Conservation (phyloP, 331 rosid species). For the Prunus yedoensis region DNA sequence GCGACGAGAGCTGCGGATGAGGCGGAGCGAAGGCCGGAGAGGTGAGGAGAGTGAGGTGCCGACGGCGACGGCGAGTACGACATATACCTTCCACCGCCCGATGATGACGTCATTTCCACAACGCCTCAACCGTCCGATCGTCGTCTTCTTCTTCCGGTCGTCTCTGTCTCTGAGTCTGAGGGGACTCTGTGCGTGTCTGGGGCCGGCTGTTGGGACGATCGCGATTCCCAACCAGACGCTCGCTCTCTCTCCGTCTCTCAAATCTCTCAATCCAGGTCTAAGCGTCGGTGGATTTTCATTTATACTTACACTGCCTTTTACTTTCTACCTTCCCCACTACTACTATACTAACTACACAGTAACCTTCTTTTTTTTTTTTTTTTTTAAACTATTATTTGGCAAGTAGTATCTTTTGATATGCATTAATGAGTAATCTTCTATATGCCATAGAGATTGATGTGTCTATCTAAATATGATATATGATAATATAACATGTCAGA, state of each 20-base stretch:
- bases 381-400: too few species aligned
- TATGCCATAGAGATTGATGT: too few species aligned
- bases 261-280: conserved; percentile 4
- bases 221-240: conserved; percentile 44
- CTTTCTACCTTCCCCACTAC: neutral
- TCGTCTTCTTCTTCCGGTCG: neutral
- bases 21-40: conserved; percentile 71
- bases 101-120: conserved; percentile 48
- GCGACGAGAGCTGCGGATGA: conserved; percentile 57
- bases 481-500: too few species aligned
- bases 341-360: neutral
- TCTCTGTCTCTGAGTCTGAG: neutral
- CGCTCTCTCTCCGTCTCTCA: neutral
- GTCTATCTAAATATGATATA: too few species aligned
- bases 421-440: too few species aligned
- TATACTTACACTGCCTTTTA: neutral
- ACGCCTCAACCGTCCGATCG: conserved; percentile 11
- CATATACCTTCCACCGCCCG: conserved; percentile 73
- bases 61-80: conserved; percentile 78
- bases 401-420: neutral
- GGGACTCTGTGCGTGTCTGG: neutral
- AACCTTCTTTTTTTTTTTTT: neutral
- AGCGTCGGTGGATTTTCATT: conserved; percentile 46
- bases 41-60: conserved; percentile 65
- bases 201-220: conserved; percentile 27